A percentile compares a stretch with the other conserved stretches of the same genome.
phyloP scores from a whole-genome alignment of 2,329 filamentous ascomycete species.

The Cercospora nicotianae region DNA sequence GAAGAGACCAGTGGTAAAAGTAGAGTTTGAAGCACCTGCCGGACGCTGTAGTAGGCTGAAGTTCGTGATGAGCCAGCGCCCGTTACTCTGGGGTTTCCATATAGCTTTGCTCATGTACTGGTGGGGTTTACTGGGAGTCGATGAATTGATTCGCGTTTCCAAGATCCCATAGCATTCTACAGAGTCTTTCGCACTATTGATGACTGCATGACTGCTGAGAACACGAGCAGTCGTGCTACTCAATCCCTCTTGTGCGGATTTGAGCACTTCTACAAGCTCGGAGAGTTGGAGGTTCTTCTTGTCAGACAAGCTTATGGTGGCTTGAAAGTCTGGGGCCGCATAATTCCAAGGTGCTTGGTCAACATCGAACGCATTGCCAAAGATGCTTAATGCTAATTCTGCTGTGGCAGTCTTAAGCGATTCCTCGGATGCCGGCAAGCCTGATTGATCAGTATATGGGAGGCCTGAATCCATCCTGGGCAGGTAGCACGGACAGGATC shows the following conservation, averaged over 20 bases:
- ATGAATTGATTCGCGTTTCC: neutral
- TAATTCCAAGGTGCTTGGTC: neutral
- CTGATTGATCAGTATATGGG: conserved; percentile 2
- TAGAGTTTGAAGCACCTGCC: neutral
- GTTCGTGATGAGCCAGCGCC: conserved; percentile 3
- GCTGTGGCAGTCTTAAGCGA: conserved; percentile 3
- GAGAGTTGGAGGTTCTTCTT: conserved; percentile 1
- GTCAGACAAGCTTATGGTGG: neutral
- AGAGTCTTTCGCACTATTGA: neutral
- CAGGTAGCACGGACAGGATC: conserved; percentile 1
- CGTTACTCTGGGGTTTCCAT: neutral
- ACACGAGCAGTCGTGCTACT: neutral
- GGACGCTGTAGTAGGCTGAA: neutral
- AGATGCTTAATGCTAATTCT: neutral
- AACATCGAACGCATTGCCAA: neutral
- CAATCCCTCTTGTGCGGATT: neutral
- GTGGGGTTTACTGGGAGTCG: neutral
- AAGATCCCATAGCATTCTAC: conserved; percentile 10
- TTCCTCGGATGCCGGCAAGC: neutral
- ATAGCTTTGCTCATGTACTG: conserved; percentile 12
- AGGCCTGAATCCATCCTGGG: neutral
- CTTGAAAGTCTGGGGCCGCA: conserved; percentile 11
- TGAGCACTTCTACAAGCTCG: neutral
- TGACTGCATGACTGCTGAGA: neutral
- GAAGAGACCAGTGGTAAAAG: conserved; percentile 6